A percentile compares a stretch with the other conserved stretches of the same genome.
Conservation (phyloP, 164 flowering plant species). For the Paratinospora sagittata region DNA sequence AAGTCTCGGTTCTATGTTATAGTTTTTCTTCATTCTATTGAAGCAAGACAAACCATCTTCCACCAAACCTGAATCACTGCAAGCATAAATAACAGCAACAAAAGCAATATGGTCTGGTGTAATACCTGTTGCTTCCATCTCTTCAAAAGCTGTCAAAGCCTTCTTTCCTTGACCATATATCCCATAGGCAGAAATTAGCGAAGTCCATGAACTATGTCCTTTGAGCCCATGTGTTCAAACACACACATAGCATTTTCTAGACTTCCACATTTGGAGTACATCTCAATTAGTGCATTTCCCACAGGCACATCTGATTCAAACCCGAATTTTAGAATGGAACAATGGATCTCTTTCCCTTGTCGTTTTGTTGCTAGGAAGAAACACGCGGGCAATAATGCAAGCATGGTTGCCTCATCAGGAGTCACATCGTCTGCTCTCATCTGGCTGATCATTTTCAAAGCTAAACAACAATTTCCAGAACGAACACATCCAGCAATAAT, state of each 20-base stretch:
- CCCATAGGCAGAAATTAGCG: constrained; percentile 38
- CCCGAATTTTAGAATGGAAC: constrained; percentile 34
- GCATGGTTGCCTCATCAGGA: constrained; percentile 34
- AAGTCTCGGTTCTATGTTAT: constrained; percentile 26
- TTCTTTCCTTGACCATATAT: constrained; percentile 42
- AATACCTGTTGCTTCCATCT: constrained; percentile 28
- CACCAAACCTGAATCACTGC: constrained; percentile 44
- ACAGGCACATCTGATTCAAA: constrained; percentile 35
- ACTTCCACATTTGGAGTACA: constrained; percentile 56
- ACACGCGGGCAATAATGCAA: constrained; percentile 40
- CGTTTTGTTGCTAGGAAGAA: constrained; percentile 38
- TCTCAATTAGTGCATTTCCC: constrained; percentile 50
- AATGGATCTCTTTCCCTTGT: constrained; percentile 54
- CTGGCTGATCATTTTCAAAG: constrained; percentile 27
- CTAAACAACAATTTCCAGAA: constrained; percentile 28
- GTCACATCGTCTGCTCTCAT: constrained; percentile 37
- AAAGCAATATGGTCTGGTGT: constrained; percentile 36
- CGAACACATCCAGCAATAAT: constrained; percentile 40
- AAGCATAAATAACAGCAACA: constrained; percentile 36
- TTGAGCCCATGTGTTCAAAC: constrained; percentile 33
- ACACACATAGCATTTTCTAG: constrained; percentile 28
- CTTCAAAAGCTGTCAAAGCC: constrained; percentile 30
- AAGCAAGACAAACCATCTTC: constrained; percentile 33
- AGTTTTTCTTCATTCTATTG: constrained; percentile 25
- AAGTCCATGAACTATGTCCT: constrained; percentile 50